phyloP scores from a whole-genome alignment of 345 rosid genomes.

The Balakata baccata region DNA sequence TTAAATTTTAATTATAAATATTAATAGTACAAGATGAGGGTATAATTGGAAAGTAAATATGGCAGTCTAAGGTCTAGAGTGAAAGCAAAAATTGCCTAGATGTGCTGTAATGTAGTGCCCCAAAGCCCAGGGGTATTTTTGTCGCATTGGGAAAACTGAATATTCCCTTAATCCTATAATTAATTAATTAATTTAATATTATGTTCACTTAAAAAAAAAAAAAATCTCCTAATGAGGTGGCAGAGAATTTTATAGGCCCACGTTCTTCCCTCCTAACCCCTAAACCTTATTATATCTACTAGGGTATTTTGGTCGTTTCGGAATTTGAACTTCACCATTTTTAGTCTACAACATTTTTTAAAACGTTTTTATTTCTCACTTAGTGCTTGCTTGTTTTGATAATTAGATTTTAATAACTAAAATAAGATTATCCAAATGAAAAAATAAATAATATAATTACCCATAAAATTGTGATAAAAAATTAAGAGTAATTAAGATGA shows the following conservation, averaged over 20 bases:
- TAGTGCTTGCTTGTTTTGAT: no score
- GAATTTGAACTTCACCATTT: no score
- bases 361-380: no score
- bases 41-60: neutral
- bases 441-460: no score
- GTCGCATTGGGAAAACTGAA: conserved; percentile 66
- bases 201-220: no score
- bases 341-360: no score
- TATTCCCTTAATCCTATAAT: conserved; percentile 38
- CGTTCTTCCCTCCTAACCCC: neutral
- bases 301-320: conserved; percentile 28
- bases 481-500: no score
- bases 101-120: conserved; percentile 16
- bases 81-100: conserved; percentile 19
- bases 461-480: no score
- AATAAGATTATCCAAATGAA: no score
- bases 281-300: neutral
- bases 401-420: no score
- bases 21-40: neutral
- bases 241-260: conserved; percentile 15
- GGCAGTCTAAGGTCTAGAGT: neutral
- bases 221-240: neutral
- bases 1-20: no score
- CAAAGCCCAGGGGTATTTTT: conserved; percentile 48
- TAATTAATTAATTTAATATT: neutral